Evolutionary conservation across 108 stramenopile genomes (phyloP).

Genomic region (Fragilaria radians): DNA sequence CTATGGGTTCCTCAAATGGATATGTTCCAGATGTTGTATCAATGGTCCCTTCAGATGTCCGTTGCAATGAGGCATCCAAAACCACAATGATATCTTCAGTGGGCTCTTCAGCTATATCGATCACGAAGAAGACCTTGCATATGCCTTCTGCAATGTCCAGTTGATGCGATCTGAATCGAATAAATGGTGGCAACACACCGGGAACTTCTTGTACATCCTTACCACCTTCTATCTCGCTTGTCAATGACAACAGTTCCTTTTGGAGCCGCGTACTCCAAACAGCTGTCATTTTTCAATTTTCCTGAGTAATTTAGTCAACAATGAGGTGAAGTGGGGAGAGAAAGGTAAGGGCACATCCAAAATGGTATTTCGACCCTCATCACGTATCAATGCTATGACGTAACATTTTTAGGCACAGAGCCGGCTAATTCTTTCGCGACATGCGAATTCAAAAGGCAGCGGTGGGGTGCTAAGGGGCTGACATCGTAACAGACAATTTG

Average conservation of each 20-base stretch:
- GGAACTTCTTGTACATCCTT: constrained; percentile 29
- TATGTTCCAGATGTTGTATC: constrained; percentile 41
- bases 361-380: too few species aligned
- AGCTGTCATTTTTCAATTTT: too few species aligned
- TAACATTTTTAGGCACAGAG: too few species aligned
- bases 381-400: too few species aligned
- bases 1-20: constrained; percentile 74
- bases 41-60: constrained; percentile 35
- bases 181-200: constrained; percentile 64
- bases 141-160: constrained; percentile 68
- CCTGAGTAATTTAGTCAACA: too few species aligned
- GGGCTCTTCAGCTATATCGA: constrained; percentile 17
- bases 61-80: constrained; percentile 61
- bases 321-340: too few species aligned
- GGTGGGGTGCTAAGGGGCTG: too few species aligned
- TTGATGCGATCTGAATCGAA: constrained; percentile 47
- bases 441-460: too few species aligned
- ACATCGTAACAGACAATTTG: too few species aligned
- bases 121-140: constrained; percentile 59
- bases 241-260: constrained; percentile 72
- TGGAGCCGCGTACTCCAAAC: constrained; percentile 87
- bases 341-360: too few species aligned
- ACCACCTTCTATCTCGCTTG: constrained; percentile 55
- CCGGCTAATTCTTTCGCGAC: too few species aligned
- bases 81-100: constrained; percentile 31